Base-by-base conservation (phyloP, 495 filamentous ascomycete genomes). In the Pseudomonodictys pantanalensis region DNA sequence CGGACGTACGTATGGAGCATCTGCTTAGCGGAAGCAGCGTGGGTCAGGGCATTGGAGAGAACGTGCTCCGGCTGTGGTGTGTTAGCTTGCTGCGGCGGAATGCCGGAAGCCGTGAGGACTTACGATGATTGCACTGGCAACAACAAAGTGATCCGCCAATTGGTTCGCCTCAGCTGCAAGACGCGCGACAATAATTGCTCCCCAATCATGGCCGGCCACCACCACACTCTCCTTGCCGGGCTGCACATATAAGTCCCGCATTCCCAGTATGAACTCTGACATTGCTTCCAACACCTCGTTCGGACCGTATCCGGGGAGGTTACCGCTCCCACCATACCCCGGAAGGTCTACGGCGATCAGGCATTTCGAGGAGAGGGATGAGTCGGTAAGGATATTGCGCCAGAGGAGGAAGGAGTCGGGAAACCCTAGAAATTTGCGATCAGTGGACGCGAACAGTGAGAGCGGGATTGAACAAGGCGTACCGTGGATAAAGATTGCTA, bases 131-230 rank as follows among this genome's bases (percentile, higher is more conserved):
- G 74, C 76, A 60, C 79, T 78, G 41, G 69, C 75, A 35, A 81
- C 46, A 44, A 83, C 78, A 50, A 79, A 82, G 17, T 79, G 71
- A 63, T 83, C 73, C 1, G 78, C 79, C 26, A 84, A 65, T 54
- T 78, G 69, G 26, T 76, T 75, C 9, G 81, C 81, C 43, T 83
- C 81, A 25, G 77, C 67, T 28, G 81, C 81, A 20, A 84, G 75
- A 30, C 81, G 72, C 67, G 74, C 79, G 4, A 73, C 71, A 17
- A 83, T 61, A 18, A 79, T 56, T 54, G 75, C 79, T 10, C 81
- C 81, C 81, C 81, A 84, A 51, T 84, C 81, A 71, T 84, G 81
- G 1, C 62, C 75, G 22, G 82, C 79, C 33, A 83, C 70, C 18
- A 82, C 68, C 2, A 78, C 73, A 44, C 60, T 70, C 39, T 73